phyloP scores from a whole-genome alignment of 2,329 filamentous ascomycete genomes.

The Nemania diffusa region DNA sequence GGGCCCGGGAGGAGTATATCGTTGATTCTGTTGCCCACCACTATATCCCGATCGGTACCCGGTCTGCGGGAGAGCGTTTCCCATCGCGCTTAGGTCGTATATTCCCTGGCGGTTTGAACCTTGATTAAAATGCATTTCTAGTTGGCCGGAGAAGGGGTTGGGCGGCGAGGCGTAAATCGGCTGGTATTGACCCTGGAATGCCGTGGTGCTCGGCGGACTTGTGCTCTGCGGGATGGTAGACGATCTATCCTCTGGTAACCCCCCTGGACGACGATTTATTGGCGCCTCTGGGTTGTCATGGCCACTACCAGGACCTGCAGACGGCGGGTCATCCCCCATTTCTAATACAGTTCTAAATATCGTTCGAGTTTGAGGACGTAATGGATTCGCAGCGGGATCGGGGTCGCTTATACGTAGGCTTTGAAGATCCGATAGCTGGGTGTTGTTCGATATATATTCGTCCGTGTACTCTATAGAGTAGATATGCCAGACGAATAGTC shows the following conservation, averaged over 20 bases:
- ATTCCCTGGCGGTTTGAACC: slow-evolving; percentile 48
- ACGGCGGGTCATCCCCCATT: slow-evolving; percentile 52
- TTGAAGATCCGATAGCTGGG: slow-evolving; percentile 15
- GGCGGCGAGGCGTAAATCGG: slow-evolving; percentile 50
- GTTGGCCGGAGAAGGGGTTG: slow-evolving; percentile 56
- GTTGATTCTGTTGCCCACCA: slow-evolving; percentile 48
- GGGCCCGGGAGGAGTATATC: slow-evolving; percentile 45
- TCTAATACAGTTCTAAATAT: slow-evolving; percentile 20
- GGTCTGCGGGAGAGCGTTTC: slow-evolving; percentile 56
- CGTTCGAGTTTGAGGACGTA: slow-evolving; percentile 14
- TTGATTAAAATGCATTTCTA: slow-evolving; percentile 54
- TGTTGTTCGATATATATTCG: slow-evolving; percentile 18
- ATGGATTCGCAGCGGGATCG: slow-evolving; percentile 18
- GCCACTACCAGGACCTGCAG: slow-evolving; percentile 46
- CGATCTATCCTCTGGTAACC: slow-evolving; percentile 40
- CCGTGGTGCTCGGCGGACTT: slow-evolving; percentile 39
- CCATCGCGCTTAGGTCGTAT: slow-evolving; percentile 61
- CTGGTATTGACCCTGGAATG: slow-evolving; percentile 48
- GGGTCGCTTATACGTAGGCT: slow-evolving; percentile 12
- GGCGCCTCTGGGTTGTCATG: slow-evolving; percentile 42
- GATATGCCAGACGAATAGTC: slow-evolving; percentile 13
- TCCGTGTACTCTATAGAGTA: slow-evolving; percentile 12
- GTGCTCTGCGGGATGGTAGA: slow-evolving; percentile 38
- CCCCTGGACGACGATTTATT: slow-evolving; percentile 37
- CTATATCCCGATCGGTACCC: slow-evolving; percentile 55